Conservation (phyloP, 106 monocot genomes). For the Platanthera guangdongensis region DNA sequence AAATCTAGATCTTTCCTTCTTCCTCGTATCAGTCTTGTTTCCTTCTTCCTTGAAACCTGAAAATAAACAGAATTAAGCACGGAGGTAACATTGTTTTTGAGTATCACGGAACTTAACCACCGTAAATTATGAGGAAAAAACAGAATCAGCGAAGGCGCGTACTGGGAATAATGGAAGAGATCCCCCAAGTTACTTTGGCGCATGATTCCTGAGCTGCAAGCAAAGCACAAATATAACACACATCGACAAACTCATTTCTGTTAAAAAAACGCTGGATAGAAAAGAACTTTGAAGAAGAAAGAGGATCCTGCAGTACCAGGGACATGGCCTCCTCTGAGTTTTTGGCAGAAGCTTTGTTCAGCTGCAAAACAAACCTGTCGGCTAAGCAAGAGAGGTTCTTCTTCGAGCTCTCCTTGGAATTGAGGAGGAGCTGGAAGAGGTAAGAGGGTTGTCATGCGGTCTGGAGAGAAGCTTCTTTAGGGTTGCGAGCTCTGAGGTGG, state of each 20-base stretch:
- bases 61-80: neutral
- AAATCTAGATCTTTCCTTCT: too few relatives aligned
- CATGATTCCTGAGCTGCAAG: slow-evolving; percentile 6
- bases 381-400: too few relatives aligned
- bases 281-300: neutral
- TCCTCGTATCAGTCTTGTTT: too few relatives aligned
- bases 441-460: too few relatives aligned
- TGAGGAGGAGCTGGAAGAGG: too few relatives aligned
- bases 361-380: slow-evolving; percentile 4
- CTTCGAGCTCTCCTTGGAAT: too few relatives aligned
- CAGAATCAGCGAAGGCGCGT: neutral
- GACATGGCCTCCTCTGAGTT: neutral
- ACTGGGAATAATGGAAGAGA: slow-evolving; percentile 6
- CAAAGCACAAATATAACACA: neutral
- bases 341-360: neutral
- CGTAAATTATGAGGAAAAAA: neutral
- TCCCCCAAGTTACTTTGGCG: slow-evolving; percentile 3
- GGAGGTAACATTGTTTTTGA: too few relatives aligned
- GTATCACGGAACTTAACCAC: too few relatives aligned
- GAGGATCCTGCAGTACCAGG: neutral
- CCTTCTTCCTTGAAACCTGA: slow-evolving; percentile 23
- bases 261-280: too few relatives aligned
- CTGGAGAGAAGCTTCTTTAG: too few relatives aligned
- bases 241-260: neutral
- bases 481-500: too few relatives aligned